Base-by-base conservation (phyloP, 2,329 filamentous ascomycete genomes). In the Paecilomyces dactylethromorphus region DNA sequence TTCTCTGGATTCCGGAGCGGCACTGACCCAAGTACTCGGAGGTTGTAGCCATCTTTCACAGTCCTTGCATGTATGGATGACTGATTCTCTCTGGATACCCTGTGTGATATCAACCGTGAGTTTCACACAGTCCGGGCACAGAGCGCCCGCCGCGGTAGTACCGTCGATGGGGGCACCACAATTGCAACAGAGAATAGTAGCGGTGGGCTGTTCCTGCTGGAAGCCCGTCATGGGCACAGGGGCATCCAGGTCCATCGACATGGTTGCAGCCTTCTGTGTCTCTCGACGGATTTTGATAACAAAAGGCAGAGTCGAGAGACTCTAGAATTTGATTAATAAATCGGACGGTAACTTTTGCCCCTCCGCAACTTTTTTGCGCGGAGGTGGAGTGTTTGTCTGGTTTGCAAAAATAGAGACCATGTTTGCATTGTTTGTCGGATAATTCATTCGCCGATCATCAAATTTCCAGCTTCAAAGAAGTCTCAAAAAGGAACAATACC, bases 121-220 rank as follows among this genome's bases (percentile, higher is more conserved):
- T 75, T 96, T 96, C 72, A 97, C 87, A 76, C 94, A 97, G 81
- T 97, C 93, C 75, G 91, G 91, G 79, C 94, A 99, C 59, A 97
- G 87, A 49, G 94, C 92, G 62, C 92, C 92, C 56, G 89, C 87
- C 26, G 90, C 83, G 13, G 87, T 86, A 18, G 92, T 96, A 75
- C 94, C 94, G 76, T 97, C 92, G 69, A 99, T 96, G 45, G 93
- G 88, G 61, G 91, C 92, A 71, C 93, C 94, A 76, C 94, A 99
- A 82, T 97, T 96, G 81, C 91, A 96, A 78, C 94, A 99, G 59
- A 99, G 89, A 71, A 97, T 96, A n/a, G 85, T 88, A 63, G 85
- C 84, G 63, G 78, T 72, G 58, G 69, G 67, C 65, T 72, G 69
- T 60, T 74, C 72, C 57, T 74, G 70, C 54, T 74, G 63, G 61